These are phyloP conservation scores for Penicillium sp. DNA, from an alignment of 2,329 filamentous ascomycete genomes.

Conservation along the genomic window DNA sequence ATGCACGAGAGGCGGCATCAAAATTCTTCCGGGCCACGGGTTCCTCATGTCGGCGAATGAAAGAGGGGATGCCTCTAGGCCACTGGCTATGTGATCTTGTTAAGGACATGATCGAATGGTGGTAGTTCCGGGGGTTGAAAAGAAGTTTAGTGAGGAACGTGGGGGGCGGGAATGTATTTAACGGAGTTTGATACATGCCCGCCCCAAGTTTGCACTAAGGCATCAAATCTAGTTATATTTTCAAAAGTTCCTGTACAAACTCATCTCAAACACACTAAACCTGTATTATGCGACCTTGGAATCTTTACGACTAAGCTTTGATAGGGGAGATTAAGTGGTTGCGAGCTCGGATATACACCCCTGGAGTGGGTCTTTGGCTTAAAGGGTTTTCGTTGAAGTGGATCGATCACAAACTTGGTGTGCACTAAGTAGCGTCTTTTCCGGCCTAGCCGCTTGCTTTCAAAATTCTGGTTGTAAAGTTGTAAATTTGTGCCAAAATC, in stretches of 20 bases:
- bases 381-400: not conserved
- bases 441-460: too few relatives aligned
- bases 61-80: conserved; percentile 13
- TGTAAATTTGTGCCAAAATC: too few relatives aligned
- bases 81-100: conserved; percentile 4
- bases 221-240: not conserved
- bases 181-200: not conserved
- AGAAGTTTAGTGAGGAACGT: not conserved
- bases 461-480: too few relatives aligned
- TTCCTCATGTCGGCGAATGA: conserved; percentile 13
- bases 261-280: not conserved
- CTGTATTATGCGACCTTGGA: conserved; percentile 3
- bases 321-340: not conserved
- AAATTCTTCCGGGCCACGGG: conserved; percentile 9
- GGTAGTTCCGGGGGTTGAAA: not conserved
- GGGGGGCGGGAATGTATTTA: conserved; percentile 2
- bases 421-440: too few relatives aligned
- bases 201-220: conserved; percentile 1
- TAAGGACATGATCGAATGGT: conserved; percentile 3
- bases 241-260: too few relatives aligned
- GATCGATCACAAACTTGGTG: too few relatives aligned
- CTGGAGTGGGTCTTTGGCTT: not conserved
- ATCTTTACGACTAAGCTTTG: conserved; percentile 6
- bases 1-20: conserved; percentile 12
- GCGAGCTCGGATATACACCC: not conserved